phyloP scores from a whole-genome alignment of 176 grass and related monocot species.

The Rhynchospora pubera region DNA sequence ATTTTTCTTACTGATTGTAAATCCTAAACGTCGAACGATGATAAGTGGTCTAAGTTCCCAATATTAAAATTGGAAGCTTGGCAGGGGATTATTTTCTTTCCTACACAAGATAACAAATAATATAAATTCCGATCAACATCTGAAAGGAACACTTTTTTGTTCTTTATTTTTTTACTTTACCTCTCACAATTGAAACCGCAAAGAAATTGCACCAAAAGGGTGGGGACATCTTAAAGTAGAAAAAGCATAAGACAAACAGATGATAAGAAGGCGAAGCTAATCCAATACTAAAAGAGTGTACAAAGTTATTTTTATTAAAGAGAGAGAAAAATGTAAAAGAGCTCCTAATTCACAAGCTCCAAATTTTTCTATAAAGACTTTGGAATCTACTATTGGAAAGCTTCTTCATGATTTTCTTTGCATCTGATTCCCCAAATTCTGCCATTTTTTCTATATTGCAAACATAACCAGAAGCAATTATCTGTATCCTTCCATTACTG shows the following conservation, averaged over 20 bases:
- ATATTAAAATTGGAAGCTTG: no score
- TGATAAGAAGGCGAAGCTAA: not conserved
- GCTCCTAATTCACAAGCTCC: conserved; percentile 44
- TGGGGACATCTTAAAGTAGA: conserved; percentile 9
- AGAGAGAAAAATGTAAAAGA: not conserved
- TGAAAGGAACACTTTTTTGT: not conserved
- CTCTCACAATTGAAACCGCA: conserved; percentile 1
- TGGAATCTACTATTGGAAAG: conserved; percentile 57
- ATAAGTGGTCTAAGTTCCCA: no score
- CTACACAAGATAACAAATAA: not conserved
- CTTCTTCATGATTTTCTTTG: conserved; percentile 75
- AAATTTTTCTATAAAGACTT: conserved; percentile 69
- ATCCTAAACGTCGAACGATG: no score
- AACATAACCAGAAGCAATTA: conserved; percentile 62
- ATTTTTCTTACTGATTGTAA: no score
- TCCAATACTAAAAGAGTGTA: not conserved
- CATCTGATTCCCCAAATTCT: conserved; percentile 42
- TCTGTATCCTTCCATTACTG: conserved; percentile 63
- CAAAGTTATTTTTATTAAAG: not conserved
- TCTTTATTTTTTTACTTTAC: not conserved
- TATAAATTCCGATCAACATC: not conserved
- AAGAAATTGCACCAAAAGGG: conserved; percentile 6
- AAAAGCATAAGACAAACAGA: not conserved
- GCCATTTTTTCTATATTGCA: conserved; percentile 52
- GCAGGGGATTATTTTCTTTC: not conserved